These are phyloP conservation scores for Climacium dendroides DNA, from an alignment of 225 moss, liverwort and hornwort species.

Conservation along the genomic window DNA sequence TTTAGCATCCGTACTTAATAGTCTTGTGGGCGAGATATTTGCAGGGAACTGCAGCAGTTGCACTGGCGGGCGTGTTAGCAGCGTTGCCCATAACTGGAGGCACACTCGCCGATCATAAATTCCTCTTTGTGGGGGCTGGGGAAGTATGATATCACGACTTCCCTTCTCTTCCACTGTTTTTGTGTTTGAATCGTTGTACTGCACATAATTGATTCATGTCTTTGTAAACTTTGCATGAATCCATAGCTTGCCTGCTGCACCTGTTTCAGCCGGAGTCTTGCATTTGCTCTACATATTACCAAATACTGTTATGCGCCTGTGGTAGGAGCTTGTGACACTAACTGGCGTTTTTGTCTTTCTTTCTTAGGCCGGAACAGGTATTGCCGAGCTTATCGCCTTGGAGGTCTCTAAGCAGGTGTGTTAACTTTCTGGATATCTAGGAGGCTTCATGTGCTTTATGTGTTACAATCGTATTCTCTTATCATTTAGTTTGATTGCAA, in stretches of 20 bases:
- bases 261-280: not conserved
- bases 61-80: slow-evolving; percentile 65
- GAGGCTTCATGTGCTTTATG: not conserved
- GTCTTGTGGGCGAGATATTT: not conserved
- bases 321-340: not conserved
- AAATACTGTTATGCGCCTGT: not conserved
- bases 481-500: not conserved
- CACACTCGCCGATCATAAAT: slow-evolving; percentile 63
- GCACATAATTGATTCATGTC: not conserved
- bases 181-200: not conserved
- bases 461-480: not conserved
- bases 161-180: not conserved
- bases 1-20: not conserved
- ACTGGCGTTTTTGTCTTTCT: not conserved
- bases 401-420: slow-evolving; percentile 61
- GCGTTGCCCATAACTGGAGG: slow-evolving; percentile 72
- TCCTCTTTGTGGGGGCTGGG: slow-evolving; percentile 66
- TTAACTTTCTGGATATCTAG: not conserved
- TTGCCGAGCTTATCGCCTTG: slow-evolving; percentile 65
- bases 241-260: not conserved
- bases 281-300: not conserved
- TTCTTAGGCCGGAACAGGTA: slow-evolving; percentile 66
- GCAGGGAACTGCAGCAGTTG: slow-evolving; percentile 80
- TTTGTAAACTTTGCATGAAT: not conserved
- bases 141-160: slow-evolving; percentile 18